These are phyloP conservation scores for Pyricularia pennisetigena DNA, from an alignment of 2,329 filamentous ascomycete species.

Conservation along the genomic window DNA sequence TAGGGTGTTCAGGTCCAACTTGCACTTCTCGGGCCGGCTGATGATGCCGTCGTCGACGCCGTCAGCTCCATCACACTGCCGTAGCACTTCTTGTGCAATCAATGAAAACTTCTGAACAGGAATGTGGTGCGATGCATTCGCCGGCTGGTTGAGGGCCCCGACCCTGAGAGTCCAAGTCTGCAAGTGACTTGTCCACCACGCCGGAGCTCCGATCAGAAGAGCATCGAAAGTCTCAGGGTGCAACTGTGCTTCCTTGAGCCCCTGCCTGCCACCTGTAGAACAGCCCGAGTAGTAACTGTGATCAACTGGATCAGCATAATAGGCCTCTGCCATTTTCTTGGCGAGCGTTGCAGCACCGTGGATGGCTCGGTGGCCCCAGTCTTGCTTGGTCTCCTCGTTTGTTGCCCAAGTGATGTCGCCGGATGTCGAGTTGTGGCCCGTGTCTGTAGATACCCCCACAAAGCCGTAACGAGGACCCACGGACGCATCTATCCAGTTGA, in stretches of 20 bases:
- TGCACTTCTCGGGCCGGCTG: constrained; percentile 13
- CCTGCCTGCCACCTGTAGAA: constrained; percentile 50
- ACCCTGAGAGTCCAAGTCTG: constrained; percentile 25
- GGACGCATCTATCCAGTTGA: constrained; percentile 21
- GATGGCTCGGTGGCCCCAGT: constrained; percentile 31
- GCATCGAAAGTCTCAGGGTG: constrained; percentile 48
- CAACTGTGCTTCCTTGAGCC: constrained; percentile 40
- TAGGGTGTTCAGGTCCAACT: constrained; percentile 13
- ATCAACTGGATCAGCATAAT: constrained; percentile 31
- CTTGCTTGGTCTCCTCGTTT: constrained; percentile 22
- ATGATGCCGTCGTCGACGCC: constrained; percentile 31
- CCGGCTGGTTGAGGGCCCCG: constrained; percentile 33
- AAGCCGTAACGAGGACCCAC: constrained; percentile 25
- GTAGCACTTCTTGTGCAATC: constrained; percentile 26
- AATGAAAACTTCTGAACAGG: constrained; percentile 26
- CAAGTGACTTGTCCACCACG: constrained; percentile 30
- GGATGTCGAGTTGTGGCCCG: constrained; percentile 25
- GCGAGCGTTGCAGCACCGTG: constrained; percentile 39
- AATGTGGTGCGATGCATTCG: constrained; percentile 29
- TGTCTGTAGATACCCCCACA: constrained; percentile 32
- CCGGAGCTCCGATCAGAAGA: constrained; percentile 39
- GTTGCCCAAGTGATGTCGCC: constrained; percentile 26
- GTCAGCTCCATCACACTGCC: constrained; percentile 28
- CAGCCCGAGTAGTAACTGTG: constrained; percentile 48
- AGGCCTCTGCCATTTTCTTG: constrained; percentile 37